Evolutionary conservation across 441 rosid species (phyloP).

Genomic region (Gossypium lobatum): DNA sequence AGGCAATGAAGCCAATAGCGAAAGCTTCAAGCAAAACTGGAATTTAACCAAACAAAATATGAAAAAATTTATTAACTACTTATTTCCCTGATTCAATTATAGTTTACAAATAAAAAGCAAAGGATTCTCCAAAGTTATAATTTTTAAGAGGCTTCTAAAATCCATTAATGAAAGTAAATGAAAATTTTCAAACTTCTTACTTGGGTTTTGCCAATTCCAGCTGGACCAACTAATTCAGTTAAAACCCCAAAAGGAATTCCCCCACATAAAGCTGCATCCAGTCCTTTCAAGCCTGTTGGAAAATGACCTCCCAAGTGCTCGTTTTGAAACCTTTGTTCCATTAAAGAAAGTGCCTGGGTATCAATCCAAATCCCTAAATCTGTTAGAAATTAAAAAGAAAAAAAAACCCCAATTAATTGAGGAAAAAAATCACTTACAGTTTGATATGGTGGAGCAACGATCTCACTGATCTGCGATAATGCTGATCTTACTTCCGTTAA

Average conservation of each 20-base stretch:
- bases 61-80: neutral
- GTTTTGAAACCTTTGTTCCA: constrained; percentile 42
- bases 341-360: constrained; percentile 44
- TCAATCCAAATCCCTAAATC: neutral
- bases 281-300: constrained; percentile 65
- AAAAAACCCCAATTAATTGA: neutral
- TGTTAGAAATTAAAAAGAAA: neutral
- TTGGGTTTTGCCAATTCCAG: constrained; percentile 93
- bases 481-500: constrained; percentile 51
- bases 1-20: constrained; percentile 73
- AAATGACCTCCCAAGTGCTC: constrained; percentile 65
- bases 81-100: neutral
- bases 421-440: constrained; percentile 35
- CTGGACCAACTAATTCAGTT: constrained; percentile 81
- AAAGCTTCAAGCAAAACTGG: constrained; percentile 79
- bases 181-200: constrained; percentile 22
- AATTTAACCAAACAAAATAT: constrained; percentile 6
- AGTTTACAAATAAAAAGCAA: neutral
- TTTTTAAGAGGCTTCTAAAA: neutral
- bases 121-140: neutral
- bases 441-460: constrained; percentile 59
- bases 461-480: constrained; percentile 50
- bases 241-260: constrained; percentile 86
- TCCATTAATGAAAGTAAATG: neutral
- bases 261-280: constrained; percentile 71